A percentile compares a stretch with the other conserved stretches of the same genome.
phyloP scores from a whole-genome alignment of 805 yeast species.

The Starmerella kuoi region DNA sequence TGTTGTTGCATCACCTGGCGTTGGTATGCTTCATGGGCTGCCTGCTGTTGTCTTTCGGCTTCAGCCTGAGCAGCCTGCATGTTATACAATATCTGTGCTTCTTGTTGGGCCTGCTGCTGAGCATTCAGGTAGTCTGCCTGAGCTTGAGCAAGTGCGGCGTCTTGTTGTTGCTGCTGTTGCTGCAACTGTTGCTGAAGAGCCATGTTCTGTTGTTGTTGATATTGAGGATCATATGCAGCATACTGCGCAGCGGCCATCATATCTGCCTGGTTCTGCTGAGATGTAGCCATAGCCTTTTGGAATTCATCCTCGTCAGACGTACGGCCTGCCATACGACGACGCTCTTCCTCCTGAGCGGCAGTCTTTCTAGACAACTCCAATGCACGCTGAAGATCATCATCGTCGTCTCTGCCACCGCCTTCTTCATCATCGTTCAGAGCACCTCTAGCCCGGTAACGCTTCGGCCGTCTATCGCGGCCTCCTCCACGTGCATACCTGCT shows the following conservation, averaged over 20 bases:
- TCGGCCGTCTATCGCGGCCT: slow-evolving; percentile 17
- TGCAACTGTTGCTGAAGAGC: slow-evolving; percentile 1
- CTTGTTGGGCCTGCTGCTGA: slow-evolving; percentile 22
- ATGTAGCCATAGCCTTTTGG: slow-evolving; percentile 54
- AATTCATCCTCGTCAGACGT: slow-evolving; percentile 38
- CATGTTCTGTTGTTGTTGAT: slow-evolving; percentile 2
- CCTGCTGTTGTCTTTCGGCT: slow-evolving; percentile 49
- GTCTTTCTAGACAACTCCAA: slow-evolving; percentile 67
- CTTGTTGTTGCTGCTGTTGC: slow-evolving; percentile 23
- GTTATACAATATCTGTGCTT: slow-evolving; percentile 23
- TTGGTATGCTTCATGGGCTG: slow-evolving; percentile 22
- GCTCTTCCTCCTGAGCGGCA: slow-evolving; percentile 61
- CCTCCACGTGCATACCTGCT: slow-evolving; percentile 14
- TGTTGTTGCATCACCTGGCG: slow-evolving; percentile 26
- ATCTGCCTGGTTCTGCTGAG: slow-evolving; percentile 50
- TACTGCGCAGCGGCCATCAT: slow-evolving; percentile 25
- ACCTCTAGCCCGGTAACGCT: slow-evolving; percentile 22
- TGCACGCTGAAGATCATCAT: slow-evolving; percentile 68
- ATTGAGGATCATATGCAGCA: not conserved
- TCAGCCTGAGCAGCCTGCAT: slow-evolving; percentile 17
- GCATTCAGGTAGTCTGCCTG: slow-evolving; percentile 31
- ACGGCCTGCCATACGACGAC: slow-evolving; percentile 33
- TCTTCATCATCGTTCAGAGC: slow-evolving; percentile 11
- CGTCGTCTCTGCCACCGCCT: slow-evolving; percentile 30
- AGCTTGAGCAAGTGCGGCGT: slow-evolving; percentile 27